Evolutionary conservation across 495 filamentous ascomycete genomes (phyloP).

Genomic region (Aspergillus haitiensis): DNA sequence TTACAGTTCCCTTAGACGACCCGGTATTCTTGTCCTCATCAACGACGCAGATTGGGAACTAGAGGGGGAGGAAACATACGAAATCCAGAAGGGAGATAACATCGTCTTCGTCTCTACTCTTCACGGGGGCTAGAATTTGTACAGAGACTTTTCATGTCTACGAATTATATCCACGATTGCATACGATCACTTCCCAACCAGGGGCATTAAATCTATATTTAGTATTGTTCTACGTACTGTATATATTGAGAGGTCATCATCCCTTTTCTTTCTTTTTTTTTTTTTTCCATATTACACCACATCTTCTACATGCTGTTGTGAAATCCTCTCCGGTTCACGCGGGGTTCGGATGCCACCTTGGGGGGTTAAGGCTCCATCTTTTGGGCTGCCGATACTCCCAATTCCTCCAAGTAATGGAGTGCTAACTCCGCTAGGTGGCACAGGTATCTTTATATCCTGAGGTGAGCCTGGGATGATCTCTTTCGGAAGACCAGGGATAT

Average conservation of each 20-base stretch:
- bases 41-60: conserved; percentile 99
- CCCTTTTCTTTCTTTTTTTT: too few relatives aligned
- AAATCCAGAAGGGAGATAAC: conserved; percentile 77
- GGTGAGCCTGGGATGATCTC: conserved; percentile 71
- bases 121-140: conserved; percentile 70
- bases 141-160: conserved; percentile 11
- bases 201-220: neutral
- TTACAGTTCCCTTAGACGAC: conserved; percentile 60
- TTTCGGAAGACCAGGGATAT: conserved; percentile 64
- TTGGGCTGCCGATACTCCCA: conserved; percentile 52
- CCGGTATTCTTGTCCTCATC: conserved; percentile 95
- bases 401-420: conserved; percentile 49
- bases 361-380: conserved; percentile 44
- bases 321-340: conserved; percentile 49
- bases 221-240: neutral
- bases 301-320: conserved; percentile 51
- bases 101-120: conserved; percentile 98
- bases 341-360: conserved; percentile 46
- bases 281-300: conserved; percentile 36
- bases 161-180: neutral
- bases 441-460: conserved; percentile 81
- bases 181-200: neutral
- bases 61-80: conserved; percentile 88
- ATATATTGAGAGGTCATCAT: neutral
- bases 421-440: conserved; percentile 59